Evolutionary conservation across 345 rosid genomes (phyloP).

Genomic region (Eucalyptus sp.): DNA sequence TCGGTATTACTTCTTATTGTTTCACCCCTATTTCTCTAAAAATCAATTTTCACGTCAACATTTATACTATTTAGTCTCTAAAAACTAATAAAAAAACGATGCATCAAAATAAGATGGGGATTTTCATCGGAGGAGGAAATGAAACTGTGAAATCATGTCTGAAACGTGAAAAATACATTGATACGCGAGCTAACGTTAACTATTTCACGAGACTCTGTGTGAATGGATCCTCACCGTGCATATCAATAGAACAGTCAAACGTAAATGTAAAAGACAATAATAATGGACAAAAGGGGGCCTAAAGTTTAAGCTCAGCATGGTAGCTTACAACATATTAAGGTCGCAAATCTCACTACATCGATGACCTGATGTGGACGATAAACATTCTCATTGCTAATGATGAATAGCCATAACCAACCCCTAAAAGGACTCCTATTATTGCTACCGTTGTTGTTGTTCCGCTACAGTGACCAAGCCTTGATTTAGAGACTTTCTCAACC

Average conservation of each 20-base stretch:
- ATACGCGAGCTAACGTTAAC: not conserved
- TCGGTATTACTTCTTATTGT: no score
- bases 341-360: no score
- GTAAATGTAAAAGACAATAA: not conserved
- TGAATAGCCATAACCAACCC: not conserved
- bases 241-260: not conserved
- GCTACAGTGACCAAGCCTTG: not conserved
- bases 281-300: no score
- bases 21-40: no score
- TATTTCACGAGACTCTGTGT: not conserved
- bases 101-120: not conserved
- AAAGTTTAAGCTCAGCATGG: no score
- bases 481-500: constrained; percentile 21
- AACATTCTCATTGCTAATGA: no score
- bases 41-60: not conserved
- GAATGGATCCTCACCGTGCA: not conserved
- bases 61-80: not conserved
- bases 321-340: no score
- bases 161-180: not conserved
- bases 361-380: no score
- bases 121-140: not conserved
- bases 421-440: not conserved
- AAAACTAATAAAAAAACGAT: not conserved
- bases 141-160: not conserved
- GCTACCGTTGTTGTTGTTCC: not conserved